phyloP scores from a whole-genome alignment of 345 rosid genomes.

The Firmiana major region DNA sequence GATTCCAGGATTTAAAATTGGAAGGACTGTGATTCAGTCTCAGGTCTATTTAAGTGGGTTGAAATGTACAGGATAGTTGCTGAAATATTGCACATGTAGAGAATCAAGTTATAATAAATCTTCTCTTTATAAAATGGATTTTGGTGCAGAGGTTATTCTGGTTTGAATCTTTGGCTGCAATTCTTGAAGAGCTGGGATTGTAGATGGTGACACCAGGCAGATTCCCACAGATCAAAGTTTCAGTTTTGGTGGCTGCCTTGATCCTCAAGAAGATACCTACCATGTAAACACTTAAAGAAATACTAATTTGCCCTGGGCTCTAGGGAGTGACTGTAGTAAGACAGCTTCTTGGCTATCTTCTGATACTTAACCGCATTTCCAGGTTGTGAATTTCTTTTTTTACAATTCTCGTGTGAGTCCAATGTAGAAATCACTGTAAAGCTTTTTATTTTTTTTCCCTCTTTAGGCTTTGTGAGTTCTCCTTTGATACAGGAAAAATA shows the following conservation, averaged over 20 bases:
- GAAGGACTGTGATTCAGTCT: constrained; percentile 66
- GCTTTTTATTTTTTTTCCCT: constrained; percentile 6
- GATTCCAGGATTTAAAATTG: constrained; percentile 84
- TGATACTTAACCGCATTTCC: background rate
- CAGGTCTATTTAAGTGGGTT: constrained; percentile 65
- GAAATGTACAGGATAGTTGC: constrained; percentile 39
- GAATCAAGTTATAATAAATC: constrained; percentile 2
- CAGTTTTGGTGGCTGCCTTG: constrained; percentile 8
- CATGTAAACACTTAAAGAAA: constrained; percentile 4
- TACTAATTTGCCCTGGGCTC: constrained; percentile 5
- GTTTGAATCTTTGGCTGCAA: constrained; percentile 16
- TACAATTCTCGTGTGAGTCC: constrained; percentile 18
- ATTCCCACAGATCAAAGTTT: constrained; percentile 20
- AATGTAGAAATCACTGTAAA: constrained; percentile 35
- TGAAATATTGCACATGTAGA: constrained; percentile 8
- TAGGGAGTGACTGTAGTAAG: constrained; percentile 2
- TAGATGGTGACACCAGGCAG: constrained; percentile 1
- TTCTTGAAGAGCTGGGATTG: constrained; percentile 3
- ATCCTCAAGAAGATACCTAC: constrained; percentile 7
- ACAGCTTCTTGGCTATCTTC: constrained; percentile 17
- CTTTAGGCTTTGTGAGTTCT: constrained; percentile 20
- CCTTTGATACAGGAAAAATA: constrained; percentile 22
- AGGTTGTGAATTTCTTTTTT: constrained; percentile 17
- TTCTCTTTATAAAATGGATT: background rate
- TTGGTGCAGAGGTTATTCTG: constrained; percentile 9